phyloP scores from a whole-genome alignment of 2,329 filamentous ascomycete species.

The Botrytis elliptica region DNA sequence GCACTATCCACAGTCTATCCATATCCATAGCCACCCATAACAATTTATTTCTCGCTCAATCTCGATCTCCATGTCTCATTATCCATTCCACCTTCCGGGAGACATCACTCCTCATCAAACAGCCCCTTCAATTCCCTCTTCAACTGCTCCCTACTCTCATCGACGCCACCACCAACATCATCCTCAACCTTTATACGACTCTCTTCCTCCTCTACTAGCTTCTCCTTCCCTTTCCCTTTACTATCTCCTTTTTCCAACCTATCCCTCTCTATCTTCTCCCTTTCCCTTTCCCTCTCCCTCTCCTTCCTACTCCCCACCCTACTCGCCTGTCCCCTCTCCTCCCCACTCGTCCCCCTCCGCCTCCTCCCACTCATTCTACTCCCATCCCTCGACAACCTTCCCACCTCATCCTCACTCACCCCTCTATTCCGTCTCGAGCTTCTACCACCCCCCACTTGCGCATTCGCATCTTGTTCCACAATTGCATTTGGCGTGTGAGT shows the following conservation, averaged over 20 bases:
- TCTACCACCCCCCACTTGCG: too few relatives aligned
- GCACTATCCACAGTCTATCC: neutral
- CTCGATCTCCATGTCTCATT: neutral
- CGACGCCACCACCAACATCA: neutral
- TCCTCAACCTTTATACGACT: constrained; percentile 14
- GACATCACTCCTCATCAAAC: constrained; percentile 27
- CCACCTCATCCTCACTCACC: neutral
- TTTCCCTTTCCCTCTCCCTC: neutral
- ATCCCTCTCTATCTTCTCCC: neutral
- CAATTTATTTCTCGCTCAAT: neutral
- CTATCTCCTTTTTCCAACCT: neutral
- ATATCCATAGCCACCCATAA: neutral
- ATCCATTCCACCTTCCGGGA: neutral
- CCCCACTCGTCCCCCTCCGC: neutral
- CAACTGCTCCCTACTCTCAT: constrained; percentile 27
- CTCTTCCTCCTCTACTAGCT: neutral
- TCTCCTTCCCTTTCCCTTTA: neutral
- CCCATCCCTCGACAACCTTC: neutral
- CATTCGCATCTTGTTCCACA: neutral
- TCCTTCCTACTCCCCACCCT: neutral
- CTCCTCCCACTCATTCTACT: constrained; percentile 4
- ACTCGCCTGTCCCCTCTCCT: neutral
- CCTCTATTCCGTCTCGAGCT: neutral
- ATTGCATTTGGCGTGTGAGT: neutral
- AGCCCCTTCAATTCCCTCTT: constrained; percentile 31